A percentile compares a stretch with the other conserved stretches of the same genome.
These are phyloP conservation scores for Neurospora terricola DNA, from an alignment of 495 filamentous ascomycete species.

Conservation along the genomic window DNA sequence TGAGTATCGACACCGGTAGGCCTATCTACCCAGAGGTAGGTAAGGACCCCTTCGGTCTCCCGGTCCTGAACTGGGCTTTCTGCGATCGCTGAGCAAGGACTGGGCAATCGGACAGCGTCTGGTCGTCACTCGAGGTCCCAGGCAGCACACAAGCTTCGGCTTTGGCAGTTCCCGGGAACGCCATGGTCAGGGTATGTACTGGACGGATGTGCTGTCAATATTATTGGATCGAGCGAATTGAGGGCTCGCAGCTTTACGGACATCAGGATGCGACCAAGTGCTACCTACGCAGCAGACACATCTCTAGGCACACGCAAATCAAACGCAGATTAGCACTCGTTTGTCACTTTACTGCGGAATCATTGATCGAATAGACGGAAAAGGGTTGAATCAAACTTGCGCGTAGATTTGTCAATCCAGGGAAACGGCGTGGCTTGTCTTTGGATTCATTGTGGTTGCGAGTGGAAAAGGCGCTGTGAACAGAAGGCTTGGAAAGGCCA, in stretches of 20 bases:
- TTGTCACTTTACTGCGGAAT: neutral
- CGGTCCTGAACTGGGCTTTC: neutral
- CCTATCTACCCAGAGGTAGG: neutral
- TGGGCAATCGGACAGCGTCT: neutral
- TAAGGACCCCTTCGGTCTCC: neutral
- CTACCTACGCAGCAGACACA: neutral
- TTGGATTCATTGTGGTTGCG: neutral
- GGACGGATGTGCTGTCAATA: neutral
- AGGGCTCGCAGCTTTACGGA: neutral
- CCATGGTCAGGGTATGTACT: neutral
- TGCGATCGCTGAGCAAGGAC: neutral
- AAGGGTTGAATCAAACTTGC: neutral
- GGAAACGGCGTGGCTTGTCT: neutral
- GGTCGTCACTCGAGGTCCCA: neutral
- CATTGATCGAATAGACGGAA: neutral
- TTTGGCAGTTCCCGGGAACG: constrained; percentile 3
- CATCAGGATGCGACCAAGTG: neutral
- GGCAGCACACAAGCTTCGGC: neutral
- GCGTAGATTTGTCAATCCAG: neutral
- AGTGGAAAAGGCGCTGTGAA: neutral
- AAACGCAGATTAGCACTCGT: neutral
- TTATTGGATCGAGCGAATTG: neutral
- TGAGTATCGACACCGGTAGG: neutral
- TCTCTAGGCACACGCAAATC: neutral
- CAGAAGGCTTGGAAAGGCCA: neutral